phyloP scores from a whole-genome alignment of 352 stramenopile genomes.

The Phytopythium kandeliae region DNA sequence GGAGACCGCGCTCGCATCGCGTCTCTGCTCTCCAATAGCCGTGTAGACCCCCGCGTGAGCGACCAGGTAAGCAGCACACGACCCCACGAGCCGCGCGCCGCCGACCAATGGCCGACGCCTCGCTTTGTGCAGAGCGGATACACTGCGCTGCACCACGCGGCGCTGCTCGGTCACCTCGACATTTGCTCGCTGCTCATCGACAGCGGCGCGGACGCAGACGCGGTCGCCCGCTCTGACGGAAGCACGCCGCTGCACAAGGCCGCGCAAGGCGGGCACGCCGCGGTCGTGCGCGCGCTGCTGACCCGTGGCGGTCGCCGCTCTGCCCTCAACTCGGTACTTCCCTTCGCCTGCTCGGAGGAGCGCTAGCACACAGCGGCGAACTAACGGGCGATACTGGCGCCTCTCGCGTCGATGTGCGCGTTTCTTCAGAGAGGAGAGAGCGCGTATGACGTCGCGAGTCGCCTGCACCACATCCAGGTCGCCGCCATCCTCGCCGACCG shows the following conservation, averaged over 20 bases:
- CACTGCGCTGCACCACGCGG: conserved; percentile 26
- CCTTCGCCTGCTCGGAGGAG: too few relatives aligned
- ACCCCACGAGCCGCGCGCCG: too few relatives aligned
- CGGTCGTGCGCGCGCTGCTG: conserved; percentile 20
- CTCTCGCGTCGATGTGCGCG: too few relatives aligned
- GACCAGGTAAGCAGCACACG: conserved; percentile 21
- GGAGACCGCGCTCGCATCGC: conserved; percentile 11
- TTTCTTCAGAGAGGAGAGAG: conserved; percentile 18
- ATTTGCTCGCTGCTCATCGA: conserved; percentile 23
- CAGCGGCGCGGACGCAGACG: conserved; percentile 14
- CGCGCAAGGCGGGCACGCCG: conserved; percentile 18
- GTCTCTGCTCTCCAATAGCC: conserved; percentile 11
- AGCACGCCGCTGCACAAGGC: conserved; percentile 37
- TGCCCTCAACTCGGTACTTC: conserved; percentile 19
- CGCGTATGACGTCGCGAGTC: conserved; percentile 21
- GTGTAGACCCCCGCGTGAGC: conserved; percentile 1
- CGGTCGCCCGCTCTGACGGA: conserved; percentile 4
- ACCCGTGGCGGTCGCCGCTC: conserved; percentile 10
- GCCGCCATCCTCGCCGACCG: conserved; percentile 12
- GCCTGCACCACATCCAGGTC: conserved; percentile 27
- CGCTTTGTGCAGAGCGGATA: conserved; percentile 16
- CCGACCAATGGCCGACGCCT: too few relatives aligned
- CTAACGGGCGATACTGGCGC: too few relatives aligned
- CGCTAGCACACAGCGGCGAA: background rate
- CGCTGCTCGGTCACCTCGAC: conserved; percentile 22